phyloP scores from a whole-genome alignment of 2,329 filamentous ascomycete species.

The Diaporthe ilicicola region DNA sequence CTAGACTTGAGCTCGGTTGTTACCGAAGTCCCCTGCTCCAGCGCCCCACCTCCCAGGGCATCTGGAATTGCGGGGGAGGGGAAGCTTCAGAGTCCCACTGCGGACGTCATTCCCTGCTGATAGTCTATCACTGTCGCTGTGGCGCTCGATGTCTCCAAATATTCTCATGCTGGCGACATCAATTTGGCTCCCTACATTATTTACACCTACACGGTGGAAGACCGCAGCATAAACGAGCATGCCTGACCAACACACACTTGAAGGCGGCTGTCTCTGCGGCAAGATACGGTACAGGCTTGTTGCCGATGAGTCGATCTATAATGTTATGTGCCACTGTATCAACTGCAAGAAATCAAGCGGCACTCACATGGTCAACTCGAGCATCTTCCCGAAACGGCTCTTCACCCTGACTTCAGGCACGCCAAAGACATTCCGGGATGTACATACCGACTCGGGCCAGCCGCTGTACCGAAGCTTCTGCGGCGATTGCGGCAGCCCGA shows the following conservation, averaged over 20 bases:
- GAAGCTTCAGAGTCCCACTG: slow-evolving; percentile 2
- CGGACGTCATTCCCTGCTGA: not conserved
- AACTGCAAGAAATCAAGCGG: slow-evolving; percentile 29
- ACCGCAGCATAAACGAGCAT: not conserved
- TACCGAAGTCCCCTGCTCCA: slow-evolving; percentile 3
- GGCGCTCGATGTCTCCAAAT: not conserved
- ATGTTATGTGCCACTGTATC: slow-evolving; percentile 27
- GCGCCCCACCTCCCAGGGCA: not conserved
- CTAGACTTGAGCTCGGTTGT: slow-evolving; percentile 15
- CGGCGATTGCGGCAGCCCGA: slow-evolving; percentile 23
- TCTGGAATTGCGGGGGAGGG: slow-evolving; percentile 5
- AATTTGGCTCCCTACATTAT: not conserved
- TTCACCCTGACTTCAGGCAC: slow-evolving; percentile 8
- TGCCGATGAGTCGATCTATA: slow-evolving; percentile 1
- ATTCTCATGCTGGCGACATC: not conserved
- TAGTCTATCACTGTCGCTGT: not conserved
- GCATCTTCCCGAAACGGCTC: slow-evolving; percentile 19
- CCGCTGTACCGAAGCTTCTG: slow-evolving; percentile 12
- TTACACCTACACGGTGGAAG: not conserved
- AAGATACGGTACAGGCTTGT: slow-evolving; percentile 22
- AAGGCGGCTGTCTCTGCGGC: slow-evolving; percentile 29
- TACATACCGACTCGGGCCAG: not conserved
- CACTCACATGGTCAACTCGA: slow-evolving; percentile 26
- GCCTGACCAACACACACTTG: not conserved
- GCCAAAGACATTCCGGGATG: slow-evolving; percentile 19